These are phyloP conservation scores for Creolimax fragrantissima DNA, from an alignment of 78 protist species.

Conservation along the genomic window DNA sequence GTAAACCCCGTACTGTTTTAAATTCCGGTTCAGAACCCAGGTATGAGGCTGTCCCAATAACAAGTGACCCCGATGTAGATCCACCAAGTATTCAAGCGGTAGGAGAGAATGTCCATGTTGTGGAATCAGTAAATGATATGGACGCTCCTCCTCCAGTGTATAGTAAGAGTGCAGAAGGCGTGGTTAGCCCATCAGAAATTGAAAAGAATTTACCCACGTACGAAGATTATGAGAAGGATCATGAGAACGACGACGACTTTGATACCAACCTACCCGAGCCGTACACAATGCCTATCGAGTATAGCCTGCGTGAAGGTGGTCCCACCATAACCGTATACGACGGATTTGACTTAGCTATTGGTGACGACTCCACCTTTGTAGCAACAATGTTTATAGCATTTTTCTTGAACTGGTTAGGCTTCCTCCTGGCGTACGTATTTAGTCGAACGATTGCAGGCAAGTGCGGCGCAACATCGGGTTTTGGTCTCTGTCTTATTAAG, in stretches of 20 bases:
- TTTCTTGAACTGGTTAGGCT: slow-evolving; percentile 29
- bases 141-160: neutral
- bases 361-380: slow-evolving; percentile 13
- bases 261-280: slow-evolving; percentile 3
- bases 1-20: neutral
- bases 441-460: slow-evolving; percentile 26
- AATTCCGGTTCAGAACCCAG: neutral
- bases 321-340: neutral
- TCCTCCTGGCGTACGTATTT: neutral
- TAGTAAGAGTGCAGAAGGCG: neutral
- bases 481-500: slow-evolving; percentile 17
- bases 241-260: neutral
- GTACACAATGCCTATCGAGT: neutral
- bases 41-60: neutral
- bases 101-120: neutral
- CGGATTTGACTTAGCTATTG: slow-evolving; percentile 12
- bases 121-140: neutral
- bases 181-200: neutral
- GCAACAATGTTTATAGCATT: slow-evolving; percentile 10
- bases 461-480: slow-evolving; percentile 32
- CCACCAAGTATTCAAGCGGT: neutral
- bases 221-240: neutral
- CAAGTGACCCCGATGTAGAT: neutral
- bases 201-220: neutral
- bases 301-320: neutral